Evolutionary conservation across 495 filamentous ascomycete genomes (phyloP).

Genomic region (Aspergillus mulundensis): DNA sequence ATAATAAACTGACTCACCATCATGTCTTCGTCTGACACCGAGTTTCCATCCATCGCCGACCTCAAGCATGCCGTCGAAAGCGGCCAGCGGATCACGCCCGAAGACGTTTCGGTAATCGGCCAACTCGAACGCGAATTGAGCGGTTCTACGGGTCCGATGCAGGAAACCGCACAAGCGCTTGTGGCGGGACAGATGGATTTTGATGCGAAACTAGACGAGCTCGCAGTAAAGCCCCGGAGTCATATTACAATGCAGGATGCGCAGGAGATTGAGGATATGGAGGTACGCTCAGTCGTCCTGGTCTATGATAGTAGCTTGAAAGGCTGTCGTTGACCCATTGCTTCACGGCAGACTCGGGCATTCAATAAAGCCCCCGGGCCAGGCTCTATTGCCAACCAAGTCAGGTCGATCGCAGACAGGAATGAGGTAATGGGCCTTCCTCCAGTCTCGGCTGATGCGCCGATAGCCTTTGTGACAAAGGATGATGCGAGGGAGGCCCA

Average conservation of each 20-base stretch:
- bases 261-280: constrained; percentile 21
- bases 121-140: constrained; percentile 36
- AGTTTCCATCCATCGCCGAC: constrained; percentile 13
- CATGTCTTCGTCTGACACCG: not conserved
- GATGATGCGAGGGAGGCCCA: constrained; percentile 35
- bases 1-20: not conserved
- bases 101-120: constrained; percentile 32
- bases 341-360: constrained; percentile 27
- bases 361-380: constrained; percentile 32
- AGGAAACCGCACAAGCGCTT: constrained; percentile 31
- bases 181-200: constrained; percentile 38
- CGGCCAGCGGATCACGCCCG: constrained; percentile 32
- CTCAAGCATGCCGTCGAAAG: constrained; percentile 32
- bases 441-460: constrained; percentile 18
- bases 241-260: constrained; percentile 35
- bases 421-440: constrained; percentile 29
- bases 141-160: constrained; percentile 47
- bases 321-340: not conserved
- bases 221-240: constrained; percentile 29
- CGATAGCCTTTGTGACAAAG: constrained; percentile 31
- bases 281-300: not conserved
- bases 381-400: constrained; percentile 29
- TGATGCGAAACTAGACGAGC: constrained; percentile 32
- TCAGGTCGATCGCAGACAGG: constrained; percentile 35
- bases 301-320: not conserved